Evolutionary conservation across 805 yeast species (phyloP).

Genomic region (Starmerella potacharoeniae): DNA sequence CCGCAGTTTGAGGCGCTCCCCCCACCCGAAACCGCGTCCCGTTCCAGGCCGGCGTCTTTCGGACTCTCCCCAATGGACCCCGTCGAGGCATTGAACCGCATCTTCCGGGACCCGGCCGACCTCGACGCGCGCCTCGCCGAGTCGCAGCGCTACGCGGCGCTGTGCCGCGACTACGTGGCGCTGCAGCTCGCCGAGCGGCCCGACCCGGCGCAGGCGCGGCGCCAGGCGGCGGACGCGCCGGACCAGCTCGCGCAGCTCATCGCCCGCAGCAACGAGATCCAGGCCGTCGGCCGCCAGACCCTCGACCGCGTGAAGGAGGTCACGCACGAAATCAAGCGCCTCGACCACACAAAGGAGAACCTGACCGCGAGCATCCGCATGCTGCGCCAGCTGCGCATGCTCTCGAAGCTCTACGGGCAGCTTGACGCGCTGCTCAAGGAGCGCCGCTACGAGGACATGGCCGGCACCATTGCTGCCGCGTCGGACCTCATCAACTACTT

Average conservation of each 20-base stretch:
- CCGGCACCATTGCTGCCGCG: conserved; percentile 55
- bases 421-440: conserved; percentile 39
- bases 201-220: conserved; percentile 27
- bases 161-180: conserved; percentile 42
- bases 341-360: conserved; percentile 77
- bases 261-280: conserved; percentile 12
- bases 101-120: conserved; percentile 43
- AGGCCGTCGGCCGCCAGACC: conserved; percentile 16
- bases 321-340: conserved; percentile 63
- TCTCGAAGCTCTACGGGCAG: conserved; percentile 60
- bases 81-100: conserved; percentile 37
- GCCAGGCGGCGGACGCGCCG: conserved; percentile 23
- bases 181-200: conserved; percentile 34
- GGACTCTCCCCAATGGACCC: conserved; percentile 33
- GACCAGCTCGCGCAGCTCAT: conserved; percentile 29
- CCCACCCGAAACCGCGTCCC: too few species aligned
- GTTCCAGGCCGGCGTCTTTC: not conserved
- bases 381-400: conserved; percentile 75
- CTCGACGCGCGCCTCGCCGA: conserved; percentile 39
- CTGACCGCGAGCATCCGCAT: conserved; percentile 76
- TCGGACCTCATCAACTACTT: conserved; percentile 61
- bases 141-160: conserved; percentile 39
- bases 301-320: conserved; percentile 30
- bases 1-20: too few species aligned
- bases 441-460: conserved; percentile 43